Evolutionary conservation across 2,329 filamentous ascomycete genomes (phyloP).

Genomic region (Phialocephala subalpina): DNA sequence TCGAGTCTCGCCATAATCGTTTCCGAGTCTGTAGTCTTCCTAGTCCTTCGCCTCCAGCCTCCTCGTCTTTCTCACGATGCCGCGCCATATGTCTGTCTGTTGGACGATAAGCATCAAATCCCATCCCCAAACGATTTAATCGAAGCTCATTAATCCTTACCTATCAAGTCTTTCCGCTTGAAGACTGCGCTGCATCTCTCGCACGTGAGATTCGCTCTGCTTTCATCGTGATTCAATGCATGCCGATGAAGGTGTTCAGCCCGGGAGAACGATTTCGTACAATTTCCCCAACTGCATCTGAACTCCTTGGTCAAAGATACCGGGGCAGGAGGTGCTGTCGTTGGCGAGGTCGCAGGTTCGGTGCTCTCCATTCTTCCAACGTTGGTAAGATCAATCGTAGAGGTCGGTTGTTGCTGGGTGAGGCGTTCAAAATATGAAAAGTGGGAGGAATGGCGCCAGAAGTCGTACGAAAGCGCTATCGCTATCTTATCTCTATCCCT

Average conservation of each 20-base stretch:
- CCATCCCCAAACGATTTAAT: background rate
- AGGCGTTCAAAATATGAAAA: conserved; percentile 9
- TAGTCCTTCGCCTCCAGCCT: conserved; percentile 60
- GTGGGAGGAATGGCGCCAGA: conserved; percentile 9
- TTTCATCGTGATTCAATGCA: conserved; percentile 59
- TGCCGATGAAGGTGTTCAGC: conserved; percentile 66
- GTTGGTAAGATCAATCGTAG: background rate
- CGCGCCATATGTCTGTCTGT: conserved; percentile 65
- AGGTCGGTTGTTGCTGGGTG: background rate
- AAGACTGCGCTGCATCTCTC: conserved; percentile 54
- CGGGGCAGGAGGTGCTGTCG: background rate
- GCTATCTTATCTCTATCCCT: conserved; percentile 5
- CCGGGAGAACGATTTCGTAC: conserved; percentile 61
- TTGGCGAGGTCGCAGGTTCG: conserved; percentile 11
- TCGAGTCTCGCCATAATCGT: conserved; percentile 61
- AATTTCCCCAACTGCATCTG: conserved; percentile 54
- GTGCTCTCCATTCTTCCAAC: conserved; percentile 13
- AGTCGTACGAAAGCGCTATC: background rate
- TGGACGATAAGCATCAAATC: conserved; percentile 54
- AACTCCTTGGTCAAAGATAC: conserved; percentile 37
- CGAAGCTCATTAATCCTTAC: conserved; percentile 43
- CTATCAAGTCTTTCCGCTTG: conserved; percentile 31
- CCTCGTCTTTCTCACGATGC: conserved; percentile 61
- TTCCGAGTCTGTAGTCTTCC: conserved; percentile 62
- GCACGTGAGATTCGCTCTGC: conserved; percentile 60